These are phyloP conservation scores for Podospora appendiculata DNA, from an alignment of 495 filamentous ascomycete species.

Conservation along the genomic window DNA sequence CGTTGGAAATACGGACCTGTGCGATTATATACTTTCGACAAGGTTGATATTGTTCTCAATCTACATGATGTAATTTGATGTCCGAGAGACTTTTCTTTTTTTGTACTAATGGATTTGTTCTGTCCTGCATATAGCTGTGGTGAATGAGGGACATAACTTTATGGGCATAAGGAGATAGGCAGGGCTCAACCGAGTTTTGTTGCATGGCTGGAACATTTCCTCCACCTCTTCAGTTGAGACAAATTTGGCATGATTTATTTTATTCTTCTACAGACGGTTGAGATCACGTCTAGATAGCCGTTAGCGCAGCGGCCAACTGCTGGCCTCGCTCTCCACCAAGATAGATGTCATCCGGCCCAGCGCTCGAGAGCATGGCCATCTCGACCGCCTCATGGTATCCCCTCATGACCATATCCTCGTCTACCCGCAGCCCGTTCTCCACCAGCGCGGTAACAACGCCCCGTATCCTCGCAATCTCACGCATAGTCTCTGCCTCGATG, in stretches of 20 bases:
- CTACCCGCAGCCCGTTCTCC: conserved; percentile 72
- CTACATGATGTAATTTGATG: background rate
- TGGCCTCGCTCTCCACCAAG: conserved; percentile 65
- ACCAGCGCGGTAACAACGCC: conserved; percentile 75
- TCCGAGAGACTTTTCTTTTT: no score
- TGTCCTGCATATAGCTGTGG: no score
- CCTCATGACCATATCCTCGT: conserved; percentile 81
- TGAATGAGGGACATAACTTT: no score
- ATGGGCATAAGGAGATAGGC: no score
- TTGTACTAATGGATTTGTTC: no score
- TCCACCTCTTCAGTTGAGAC: background rate
- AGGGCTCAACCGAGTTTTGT: no score
- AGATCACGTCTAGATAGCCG: conserved; percentile 16
- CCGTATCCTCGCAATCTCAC: conserved; percentile 77
- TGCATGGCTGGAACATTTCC: background rate
- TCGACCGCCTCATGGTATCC: conserved; percentile 76
- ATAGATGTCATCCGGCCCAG: conserved; percentile 47
- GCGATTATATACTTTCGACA: background rate
- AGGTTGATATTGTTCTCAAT: background rate
- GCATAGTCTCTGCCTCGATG: conserved; percentile 64
- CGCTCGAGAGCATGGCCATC: conserved; percentile 52
- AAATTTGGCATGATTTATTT: background rate
- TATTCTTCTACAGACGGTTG: background rate
- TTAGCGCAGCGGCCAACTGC: conserved; percentile 54
- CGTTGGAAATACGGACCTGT: background rate